Evolutionary conservation across 2,329 filamentous ascomycete genomes (phyloP).

Genomic region (Xylariaceae sp.): DNA sequence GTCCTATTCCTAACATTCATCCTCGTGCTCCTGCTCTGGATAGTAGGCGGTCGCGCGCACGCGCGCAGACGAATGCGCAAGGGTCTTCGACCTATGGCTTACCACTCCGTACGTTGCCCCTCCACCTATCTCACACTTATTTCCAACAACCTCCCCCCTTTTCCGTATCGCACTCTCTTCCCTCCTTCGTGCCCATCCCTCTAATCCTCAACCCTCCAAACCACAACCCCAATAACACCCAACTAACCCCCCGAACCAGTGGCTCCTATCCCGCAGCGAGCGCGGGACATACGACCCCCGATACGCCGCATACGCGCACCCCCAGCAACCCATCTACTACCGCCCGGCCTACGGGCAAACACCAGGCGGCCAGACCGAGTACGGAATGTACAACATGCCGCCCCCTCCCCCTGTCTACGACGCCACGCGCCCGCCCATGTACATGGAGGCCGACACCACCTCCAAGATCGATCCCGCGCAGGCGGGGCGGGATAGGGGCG

Average conservation of each 20-base stretch:
- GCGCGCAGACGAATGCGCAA: constrained; percentile 64
- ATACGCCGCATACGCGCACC: constrained; percentile 45
- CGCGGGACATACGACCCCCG: constrained; percentile 47
- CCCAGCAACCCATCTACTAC: constrained; percentile 38
- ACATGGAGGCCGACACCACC: constrained; percentile 46
- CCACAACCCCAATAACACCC: background rate
- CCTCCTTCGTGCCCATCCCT: constrained; percentile 5
- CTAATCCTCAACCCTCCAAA: background rate
- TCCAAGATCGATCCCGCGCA: constrained; percentile 56
- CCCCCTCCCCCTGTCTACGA: constrained; percentile 60
- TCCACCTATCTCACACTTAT: background rate
- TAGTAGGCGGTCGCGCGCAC: constrained; percentile 68
- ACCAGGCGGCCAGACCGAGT: constrained; percentile 14
- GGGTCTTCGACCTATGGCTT: constrained; percentile 63
- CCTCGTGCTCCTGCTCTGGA: constrained; percentile 56
- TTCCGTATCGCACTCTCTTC: no score
- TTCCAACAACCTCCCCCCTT: background rate
- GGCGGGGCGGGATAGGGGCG: constrained; percentile 23
- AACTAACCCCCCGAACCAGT: constrained; percentile 36
- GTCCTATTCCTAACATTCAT: constrained; percentile 63
- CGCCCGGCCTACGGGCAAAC: constrained; percentile 28
- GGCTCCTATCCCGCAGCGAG: constrained; percentile 48
- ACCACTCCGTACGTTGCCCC: constrained; percentile 60
- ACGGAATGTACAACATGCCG: constrained; percentile 52
- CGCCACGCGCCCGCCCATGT: constrained; percentile 54